phyloP scores from a whole-genome alignment of 352 stramenopile genomes.

The Globisporangium cederbergense region DNA sequence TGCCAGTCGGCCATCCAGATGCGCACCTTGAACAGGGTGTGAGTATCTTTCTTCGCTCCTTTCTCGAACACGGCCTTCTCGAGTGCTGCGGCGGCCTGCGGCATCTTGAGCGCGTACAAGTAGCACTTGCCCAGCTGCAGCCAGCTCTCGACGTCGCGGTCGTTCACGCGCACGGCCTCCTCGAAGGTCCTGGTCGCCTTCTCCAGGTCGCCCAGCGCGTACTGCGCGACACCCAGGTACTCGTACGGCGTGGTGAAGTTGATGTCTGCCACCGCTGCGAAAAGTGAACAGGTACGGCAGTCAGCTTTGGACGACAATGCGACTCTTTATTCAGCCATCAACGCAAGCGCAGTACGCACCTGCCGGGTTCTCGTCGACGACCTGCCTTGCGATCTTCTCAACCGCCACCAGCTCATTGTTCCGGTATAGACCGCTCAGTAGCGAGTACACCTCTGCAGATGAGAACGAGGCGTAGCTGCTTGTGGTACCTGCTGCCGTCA shows the following conservation, averaged over 20 bases:
- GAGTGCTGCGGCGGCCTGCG: constrained; percentile 39
- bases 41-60: constrained; percentile 25
- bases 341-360: constrained; percentile 15
- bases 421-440: constrained; percentile 35
- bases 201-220: constrained; percentile 57
- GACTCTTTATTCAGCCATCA: no score
- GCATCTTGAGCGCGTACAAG: constrained; percentile 45
- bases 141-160: constrained; percentile 48
- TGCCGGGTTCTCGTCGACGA: constrained; percentile 42
- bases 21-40: constrained; percentile 56
- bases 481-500: neutral
- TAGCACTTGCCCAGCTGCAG: constrained; percentile 72
- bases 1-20: constrained; percentile 72
- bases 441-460: constrained; percentile 26
- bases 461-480: constrained; percentile 7
- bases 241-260: constrained; percentile 52
- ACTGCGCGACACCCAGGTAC: constrained; percentile 67
- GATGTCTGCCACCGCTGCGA: constrained; percentile 17
- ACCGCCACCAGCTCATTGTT: constrained; percentile 48
- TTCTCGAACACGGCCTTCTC: constrained; percentile 49
- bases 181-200: constrained; percentile 63
- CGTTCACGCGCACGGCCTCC: constrained; percentile 42
- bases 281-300: neutral
- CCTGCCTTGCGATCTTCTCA: constrained; percentile 28
- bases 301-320: constrained; percentile 1